Conservation (phyloP, 148 eudicot genomes). For the Vaccinium macrocarpon region DNA sequence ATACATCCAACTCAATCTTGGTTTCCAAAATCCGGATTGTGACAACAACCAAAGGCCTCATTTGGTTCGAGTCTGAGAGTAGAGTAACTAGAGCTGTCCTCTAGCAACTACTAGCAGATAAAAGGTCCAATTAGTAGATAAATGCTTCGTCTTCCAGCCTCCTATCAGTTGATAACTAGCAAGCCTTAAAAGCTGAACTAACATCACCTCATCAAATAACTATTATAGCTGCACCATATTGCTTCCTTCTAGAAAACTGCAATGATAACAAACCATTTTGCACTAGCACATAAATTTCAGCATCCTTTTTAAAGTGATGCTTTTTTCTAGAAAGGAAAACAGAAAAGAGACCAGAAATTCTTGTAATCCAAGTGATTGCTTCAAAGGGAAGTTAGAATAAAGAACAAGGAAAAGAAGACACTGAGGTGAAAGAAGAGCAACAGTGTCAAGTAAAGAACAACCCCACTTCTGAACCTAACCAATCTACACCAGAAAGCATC, state of each 20-base stretch:
- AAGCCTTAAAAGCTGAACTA: not conserved
- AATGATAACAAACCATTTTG: not conserved
- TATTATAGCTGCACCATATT: not conserved
- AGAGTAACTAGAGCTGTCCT: not conserved
- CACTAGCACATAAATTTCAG: not conserved
- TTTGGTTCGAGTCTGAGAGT: not conserved
- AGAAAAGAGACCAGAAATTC: not conserved
- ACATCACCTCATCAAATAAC: not conserved
- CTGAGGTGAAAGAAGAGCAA: slow-evolving; percentile 12
- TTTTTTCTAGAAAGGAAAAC: not conserved
- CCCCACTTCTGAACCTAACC: slow-evolving; percentile 23
- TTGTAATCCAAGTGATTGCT: slow-evolving; percentile 30
- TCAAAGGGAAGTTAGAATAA: slow-evolving; percentile 25
- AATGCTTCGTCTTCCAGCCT: not conserved
- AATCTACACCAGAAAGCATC: slow-evolving; percentile 22
- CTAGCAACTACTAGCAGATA: too few relatives aligned
- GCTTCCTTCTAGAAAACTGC: not conserved
- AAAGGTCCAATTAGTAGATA: not conserved
- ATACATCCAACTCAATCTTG: not conserved
- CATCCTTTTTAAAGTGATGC: not conserved
- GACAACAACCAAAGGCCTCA: not conserved
- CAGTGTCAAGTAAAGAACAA: slow-evolving; percentile 33
- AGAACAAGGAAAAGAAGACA: slow-evolving; percentile 21
- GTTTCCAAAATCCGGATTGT: not conserved
- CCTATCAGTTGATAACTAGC: not conserved